Conservation (phyloP, 345 rosid genomes). For the Euphorbia tirucalli region DNA sequence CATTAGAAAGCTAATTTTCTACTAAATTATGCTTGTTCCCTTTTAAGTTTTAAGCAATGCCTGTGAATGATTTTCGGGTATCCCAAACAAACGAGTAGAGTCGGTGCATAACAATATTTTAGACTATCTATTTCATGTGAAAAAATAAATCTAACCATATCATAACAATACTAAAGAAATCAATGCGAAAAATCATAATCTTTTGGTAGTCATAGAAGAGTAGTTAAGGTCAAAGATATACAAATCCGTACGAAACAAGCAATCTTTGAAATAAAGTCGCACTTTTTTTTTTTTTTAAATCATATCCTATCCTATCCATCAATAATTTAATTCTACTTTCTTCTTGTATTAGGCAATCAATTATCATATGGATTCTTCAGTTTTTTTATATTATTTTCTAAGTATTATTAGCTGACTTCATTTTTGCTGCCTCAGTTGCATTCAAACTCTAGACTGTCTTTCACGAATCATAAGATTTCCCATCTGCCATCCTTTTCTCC, state of each 20-base stretch:
- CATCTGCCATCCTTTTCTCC: not conserved
- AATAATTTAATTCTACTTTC: not conserved
- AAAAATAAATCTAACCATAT: too few relatives aligned
- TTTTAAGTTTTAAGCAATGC: too few relatives aligned
- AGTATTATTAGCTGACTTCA: conserved; percentile 20
- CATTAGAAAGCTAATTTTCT: not conserved
- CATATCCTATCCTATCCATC: not conserved
- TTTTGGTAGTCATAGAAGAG: not conserved
- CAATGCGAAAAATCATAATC: not conserved
- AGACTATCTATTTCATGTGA: too few relatives aligned
- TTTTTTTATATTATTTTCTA: conserved; percentile 5
- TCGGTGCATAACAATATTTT: not conserved
- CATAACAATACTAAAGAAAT: too few relatives aligned
- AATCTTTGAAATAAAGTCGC: conserved; percentile 15
- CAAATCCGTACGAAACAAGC: conserved; percentile 16
- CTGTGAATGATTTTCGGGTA: not conserved
- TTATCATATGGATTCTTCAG: conserved; percentile 13
- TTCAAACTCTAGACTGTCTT: not conserved
- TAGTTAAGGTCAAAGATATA: conserved; percentile 6
- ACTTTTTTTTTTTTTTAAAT: too few relatives aligned
- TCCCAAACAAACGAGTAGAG: not conserved
- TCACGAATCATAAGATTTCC: not conserved
- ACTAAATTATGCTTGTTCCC: not conserved
- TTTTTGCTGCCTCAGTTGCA: conserved; percentile 9
- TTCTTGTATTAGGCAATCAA: not conserved